Conservation (phyloP, 2,329 filamentous ascomycete species). For the Neofusicoccum umdonicola region DNA sequence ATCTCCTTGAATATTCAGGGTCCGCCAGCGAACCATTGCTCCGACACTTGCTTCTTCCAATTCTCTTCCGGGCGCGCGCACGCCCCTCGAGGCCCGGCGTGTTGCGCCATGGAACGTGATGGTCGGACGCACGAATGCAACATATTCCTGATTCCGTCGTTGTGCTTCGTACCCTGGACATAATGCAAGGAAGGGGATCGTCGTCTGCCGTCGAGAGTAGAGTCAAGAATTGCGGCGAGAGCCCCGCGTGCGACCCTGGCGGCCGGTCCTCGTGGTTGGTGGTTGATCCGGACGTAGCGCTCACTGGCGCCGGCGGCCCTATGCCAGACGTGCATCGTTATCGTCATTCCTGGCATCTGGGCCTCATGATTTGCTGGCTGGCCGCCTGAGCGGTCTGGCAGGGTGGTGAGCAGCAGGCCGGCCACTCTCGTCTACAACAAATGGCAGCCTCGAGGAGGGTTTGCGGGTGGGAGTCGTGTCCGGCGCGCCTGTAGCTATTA, state of each 20-base stretch:
- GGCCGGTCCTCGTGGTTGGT: constrained; percentile 4
- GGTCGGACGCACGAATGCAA: constrained; percentile 6
- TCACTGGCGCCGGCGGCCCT: constrained; percentile 1
- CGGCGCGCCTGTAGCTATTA: constrained; percentile 1
- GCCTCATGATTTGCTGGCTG: not conserved
- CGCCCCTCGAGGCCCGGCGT: not conserved
- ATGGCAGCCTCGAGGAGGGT: not conserved
- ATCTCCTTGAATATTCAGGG: constrained; percentile 6
- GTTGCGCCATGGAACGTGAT: not conserved
- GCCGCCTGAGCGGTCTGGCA: constrained; percentile 1
- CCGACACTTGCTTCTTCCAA: not conserved
- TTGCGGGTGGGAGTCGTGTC: not conserved
- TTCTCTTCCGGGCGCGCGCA: not conserved
- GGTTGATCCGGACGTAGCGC: constrained; percentile 14
- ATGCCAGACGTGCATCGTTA: constrained; percentile 8
- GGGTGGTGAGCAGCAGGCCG: not conserved
- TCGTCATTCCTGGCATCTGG: not conserved
- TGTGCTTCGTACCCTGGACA: constrained; percentile 2
- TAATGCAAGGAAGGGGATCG: constrained; percentile 4
- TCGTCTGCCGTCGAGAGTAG: not conserved
- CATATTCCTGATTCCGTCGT: not conserved
- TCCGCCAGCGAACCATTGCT: not conserved
- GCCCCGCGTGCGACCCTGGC: not conserved
- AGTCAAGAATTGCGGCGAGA: not conserved
- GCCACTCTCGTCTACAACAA: not conserved